Base-by-base conservation (phyloP, 768 basidiomycete species). In the Cantharellus cinnabarinus region DNA sequence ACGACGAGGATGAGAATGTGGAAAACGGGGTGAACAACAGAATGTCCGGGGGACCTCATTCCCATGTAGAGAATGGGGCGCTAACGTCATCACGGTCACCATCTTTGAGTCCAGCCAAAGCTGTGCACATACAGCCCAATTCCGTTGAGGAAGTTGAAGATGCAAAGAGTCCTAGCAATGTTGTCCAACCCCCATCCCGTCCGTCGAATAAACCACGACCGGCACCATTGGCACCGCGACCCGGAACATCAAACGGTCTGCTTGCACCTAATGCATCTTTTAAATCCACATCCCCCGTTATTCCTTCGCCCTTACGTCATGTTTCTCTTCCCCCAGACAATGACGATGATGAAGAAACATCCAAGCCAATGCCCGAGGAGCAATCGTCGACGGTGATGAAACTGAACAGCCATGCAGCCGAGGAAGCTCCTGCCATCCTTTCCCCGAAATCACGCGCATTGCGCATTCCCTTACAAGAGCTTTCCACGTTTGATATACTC, bases 221-320 rank as follows among this genome's bases (percentile, higher is more conserved):
- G 44, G 44, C 44, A 48, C 10, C 44, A 48, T 10, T 48, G 44
- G 44, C 20, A 10, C 20, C 44, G 20, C 44, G 44, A 48, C 14
- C 44, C 20, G 14, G 44, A 10, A 10, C 44, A 48, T 10, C 44
- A 37, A 54, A 60, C 14, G 41, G 41, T 4, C 39, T 52, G 10
- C 38, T 53, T 4, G 52, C 34, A 40, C 41, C 59, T 1, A 52
- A 53, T 35, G 40, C 52, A 41, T 68, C 57, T 64, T 65, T 5
- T 42, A 59, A 59, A 5, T 62, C 63, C 3, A 82, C 81, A 15
- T 69, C 75, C 1, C 85, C 86, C 3, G 77, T 75, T 7, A 69
- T 79, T 4, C 83, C 86, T 14, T 88, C 85, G 5, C 86, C 85
- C 35, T 71, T 89, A 50, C 77, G 85, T 3, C 81, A 88, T 63